phyloP scores from a whole-genome alignment of 331 rosid species.

The Erythrophleum ivorense region DNA sequence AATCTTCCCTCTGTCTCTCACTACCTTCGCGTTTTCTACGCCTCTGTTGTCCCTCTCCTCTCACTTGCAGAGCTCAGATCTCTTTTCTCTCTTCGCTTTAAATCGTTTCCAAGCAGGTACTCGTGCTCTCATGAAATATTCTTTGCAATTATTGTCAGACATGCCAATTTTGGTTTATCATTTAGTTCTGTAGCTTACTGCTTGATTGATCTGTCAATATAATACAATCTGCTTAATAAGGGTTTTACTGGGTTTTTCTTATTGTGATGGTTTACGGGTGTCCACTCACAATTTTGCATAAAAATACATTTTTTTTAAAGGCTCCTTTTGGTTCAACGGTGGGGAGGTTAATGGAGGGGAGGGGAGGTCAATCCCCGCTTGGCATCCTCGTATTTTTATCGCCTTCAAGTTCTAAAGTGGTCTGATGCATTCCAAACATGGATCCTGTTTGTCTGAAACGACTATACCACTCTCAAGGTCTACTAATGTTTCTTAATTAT shows the following conservation, averaged over 20 bases:
- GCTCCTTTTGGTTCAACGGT: too few relatives aligned
- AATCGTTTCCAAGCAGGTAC: slow-evolving; percentile 49
- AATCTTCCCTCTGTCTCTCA: slow-evolving; percentile 27
- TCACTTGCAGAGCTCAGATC: slow-evolving; percentile 38
- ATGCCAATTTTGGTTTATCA: slow-evolving; percentile 7
- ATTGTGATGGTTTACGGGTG: background rate
- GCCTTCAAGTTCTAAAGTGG: background rate
- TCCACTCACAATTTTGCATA: slow-evolving; percentile 8
- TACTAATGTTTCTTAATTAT: slow-evolving; percentile 22
- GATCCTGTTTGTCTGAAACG: slow-evolving; percentile 21
- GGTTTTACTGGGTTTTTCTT: slow-evolving; percentile 36
- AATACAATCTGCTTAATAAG: slow-evolving; percentile 9
- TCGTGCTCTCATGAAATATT: background rate
- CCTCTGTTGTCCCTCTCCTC: background rate
- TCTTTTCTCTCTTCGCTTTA: slow-evolving; percentile 17
- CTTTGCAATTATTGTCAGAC: background rate
- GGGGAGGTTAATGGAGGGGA: too few relatives aligned
- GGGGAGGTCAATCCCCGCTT: background rate
- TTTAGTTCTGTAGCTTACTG: slow-evolving; percentile 4
- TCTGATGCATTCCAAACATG: slow-evolving; percentile 22
- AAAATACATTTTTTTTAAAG: background rate
- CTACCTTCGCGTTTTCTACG: slow-evolving; percentile 11
- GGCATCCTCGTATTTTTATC: background rate
- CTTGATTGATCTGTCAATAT: slow-evolving; percentile 44
- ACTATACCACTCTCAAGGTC: background rate